Base-by-base conservation (phyloP, 768 basidiomycete genomes). In the Russula griseocarnosa region DNA sequence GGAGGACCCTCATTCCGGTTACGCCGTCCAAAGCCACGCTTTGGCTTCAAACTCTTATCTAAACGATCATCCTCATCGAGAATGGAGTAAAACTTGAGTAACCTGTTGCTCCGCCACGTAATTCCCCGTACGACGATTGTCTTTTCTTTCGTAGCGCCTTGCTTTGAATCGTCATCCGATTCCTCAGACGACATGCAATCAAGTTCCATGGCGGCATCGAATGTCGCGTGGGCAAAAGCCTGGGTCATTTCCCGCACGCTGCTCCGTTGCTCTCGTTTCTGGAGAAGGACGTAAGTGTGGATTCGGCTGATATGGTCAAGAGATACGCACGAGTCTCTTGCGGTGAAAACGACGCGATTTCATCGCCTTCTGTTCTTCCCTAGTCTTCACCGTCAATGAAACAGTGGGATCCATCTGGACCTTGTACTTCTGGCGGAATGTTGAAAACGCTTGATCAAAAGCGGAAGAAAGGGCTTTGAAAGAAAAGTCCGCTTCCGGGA, bases 101-200 rank as follows among this genome's bases (percentile, higher is more conserved):
- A 75, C 20, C 87, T 83, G 7, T 74, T 71, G 70, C 87, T 88
- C n/a, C 89, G 80, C 89, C 89, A 91, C 0, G 79, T 69, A 66
- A 81, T 79, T 0, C 86, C 85, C 50, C 83, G 85, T 28, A 85
- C 80, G 30, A 78, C 79, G 26, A 90, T 73, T 10, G 79, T 66
- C 74, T 76, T 64, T 70, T 72, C 42, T 73, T 71, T 47, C 71
- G 54, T 20, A 4, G 46, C 16, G 32, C 60, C 68, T 34, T 73
- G 74, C 38, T 75, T 73, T 40, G 58, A 44, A 16, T 86, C 87
- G 55, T 74, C 75, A 66, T 84, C 83, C 16, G 88, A 90, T 71
- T 91, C 89, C 67, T 91, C 89, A 34, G 85, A 86, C 30, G 89
- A 91, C 85, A 90, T 88, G 73, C 88, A 90, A 53, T 90, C 89